Conservation (phyloP, 2,329 filamentous ascomycete genomes). For the Pseudogymnoascus destructans region DNA sequence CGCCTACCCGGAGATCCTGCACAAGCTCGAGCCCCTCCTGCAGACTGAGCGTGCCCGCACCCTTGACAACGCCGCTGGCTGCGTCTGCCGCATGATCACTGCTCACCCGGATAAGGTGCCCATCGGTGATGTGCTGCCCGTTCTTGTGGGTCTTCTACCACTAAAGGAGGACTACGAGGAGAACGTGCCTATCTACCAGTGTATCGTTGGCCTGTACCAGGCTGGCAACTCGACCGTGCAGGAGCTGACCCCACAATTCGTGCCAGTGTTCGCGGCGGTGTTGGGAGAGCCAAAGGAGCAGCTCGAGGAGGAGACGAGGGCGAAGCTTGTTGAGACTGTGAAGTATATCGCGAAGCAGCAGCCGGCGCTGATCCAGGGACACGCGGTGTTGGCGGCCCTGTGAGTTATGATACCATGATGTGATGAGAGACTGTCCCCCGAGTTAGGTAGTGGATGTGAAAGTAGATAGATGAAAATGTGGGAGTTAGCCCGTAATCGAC, state of each 20-base stretch:
- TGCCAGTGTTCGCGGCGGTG: slow-evolving; percentile 61
- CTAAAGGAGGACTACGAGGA: slow-evolving; percentile 91
- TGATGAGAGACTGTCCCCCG: background rate
- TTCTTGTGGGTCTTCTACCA: slow-evolving; percentile 65
- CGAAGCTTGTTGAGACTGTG: slow-evolving; percentile 52
- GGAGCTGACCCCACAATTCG: slow-evolving; percentile 54
- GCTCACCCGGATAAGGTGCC: slow-evolving; percentile 76
- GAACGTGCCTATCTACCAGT: slow-evolving; percentile 86
- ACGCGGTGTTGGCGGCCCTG: slow-evolving; percentile 16
- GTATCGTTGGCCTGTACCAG: slow-evolving; percentile 76
- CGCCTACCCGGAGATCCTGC: slow-evolving; percentile 63
- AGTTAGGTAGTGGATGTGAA: background rate
- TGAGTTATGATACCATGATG: slow-evolving; percentile 10
- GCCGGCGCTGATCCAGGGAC: slow-evolving; percentile 20
- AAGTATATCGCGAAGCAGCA: slow-evolving; percentile 25
- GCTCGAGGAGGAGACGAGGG: slow-evolving; percentile 57
- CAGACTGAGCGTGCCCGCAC: slow-evolving; percentile 65
- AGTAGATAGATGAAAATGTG: slow-evolving; percentile 5
- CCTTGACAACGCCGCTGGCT: slow-evolving; percentile 87
- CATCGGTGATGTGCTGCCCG: slow-evolving; percentile 67
- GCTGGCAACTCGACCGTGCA: slow-evolving; percentile 55
- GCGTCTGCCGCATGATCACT: slow-evolving; percentile 82
- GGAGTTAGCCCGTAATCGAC: slow-evolving; percentile 6
- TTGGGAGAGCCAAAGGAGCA: slow-evolving; percentile 61
- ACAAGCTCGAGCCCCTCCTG: slow-evolving; percentile 76